Percentiles rank a stretch among this genome's conserved stretches.
Evolutionary conservation across 768 basidiomycete species (phyloP).

Genomic region (Russula griseocarnosa): DNA sequence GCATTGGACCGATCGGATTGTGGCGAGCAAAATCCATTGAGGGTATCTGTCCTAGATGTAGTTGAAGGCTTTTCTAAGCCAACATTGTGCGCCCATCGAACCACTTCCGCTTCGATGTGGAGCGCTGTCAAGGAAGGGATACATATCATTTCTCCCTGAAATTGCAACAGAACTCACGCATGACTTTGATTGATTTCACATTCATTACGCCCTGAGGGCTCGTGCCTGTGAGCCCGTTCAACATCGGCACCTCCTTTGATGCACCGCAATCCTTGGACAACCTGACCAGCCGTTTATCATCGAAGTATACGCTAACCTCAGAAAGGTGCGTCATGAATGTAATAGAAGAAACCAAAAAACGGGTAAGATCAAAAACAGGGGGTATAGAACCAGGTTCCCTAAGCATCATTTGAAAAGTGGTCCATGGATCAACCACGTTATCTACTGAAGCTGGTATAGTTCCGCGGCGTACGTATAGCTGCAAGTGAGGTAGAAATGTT

Average conservation of each 20-base stretch:
- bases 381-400: constrained; percentile 80
- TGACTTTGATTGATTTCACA: constrained; percentile 57
- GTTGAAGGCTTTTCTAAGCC: constrained; percentile 55
- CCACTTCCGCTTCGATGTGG: constrained; percentile 76
- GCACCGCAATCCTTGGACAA: constrained; percentile 59
- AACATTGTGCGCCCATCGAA: constrained; percentile 68
- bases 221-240: constrained; percentile 51
- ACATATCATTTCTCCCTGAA: constrained; percentile 8
- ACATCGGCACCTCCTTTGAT: constrained; percentile 49
- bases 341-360: constrained; percentile 88
- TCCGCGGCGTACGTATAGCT: constrained; percentile 84
- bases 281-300: constrained; percentile 66
- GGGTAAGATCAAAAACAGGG: constrained; percentile 77
- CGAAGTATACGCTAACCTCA: constrained; percentile 76
- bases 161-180: constrained; percentile 43
- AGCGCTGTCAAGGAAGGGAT: constrained; percentile 45
- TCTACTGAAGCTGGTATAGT: constrained; percentile 46
- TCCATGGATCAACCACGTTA: constrained; percentile 53
- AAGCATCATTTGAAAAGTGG: constrained; percentile 83
- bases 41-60: not conserved
- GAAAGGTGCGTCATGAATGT: constrained; percentile 85
- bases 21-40: constrained; percentile 38
- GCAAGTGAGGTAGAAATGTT: constrained; percentile 3
- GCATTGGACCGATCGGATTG: constrained; percentile 38
- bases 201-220: constrained; percentile 65